Conservation (phyloP, 2,329 filamentous ascomycete species). For the Zasmidium citrigriseum region DNA sequence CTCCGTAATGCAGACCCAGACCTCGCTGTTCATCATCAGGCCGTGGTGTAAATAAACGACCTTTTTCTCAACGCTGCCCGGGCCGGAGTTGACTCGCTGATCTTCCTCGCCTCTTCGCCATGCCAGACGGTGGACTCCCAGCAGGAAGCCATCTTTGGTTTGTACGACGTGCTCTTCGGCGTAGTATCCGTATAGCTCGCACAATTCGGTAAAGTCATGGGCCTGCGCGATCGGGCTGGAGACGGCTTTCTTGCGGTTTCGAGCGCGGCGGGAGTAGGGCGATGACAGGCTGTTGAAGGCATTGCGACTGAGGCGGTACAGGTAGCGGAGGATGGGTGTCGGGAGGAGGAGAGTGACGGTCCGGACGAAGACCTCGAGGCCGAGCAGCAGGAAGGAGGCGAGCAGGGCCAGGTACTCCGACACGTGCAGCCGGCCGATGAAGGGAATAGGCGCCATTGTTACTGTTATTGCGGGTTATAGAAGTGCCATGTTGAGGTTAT, state of each 20-base stretch:
- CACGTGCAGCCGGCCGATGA: constrained; percentile 60
- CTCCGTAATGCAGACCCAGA: constrained; percentile 93
- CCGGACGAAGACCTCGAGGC: constrained; percentile 79
- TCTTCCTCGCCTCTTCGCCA: constrained; percentile 81
- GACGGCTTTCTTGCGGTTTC: constrained; percentile 62
- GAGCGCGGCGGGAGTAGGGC: constrained; percentile 66
- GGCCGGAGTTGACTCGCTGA: constrained; percentile 72
- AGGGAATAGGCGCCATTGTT: constrained; percentile 59
- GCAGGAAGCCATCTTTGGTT: constrained; percentile 88
- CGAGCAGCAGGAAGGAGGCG: constrained; percentile 78
- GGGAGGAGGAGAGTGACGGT: constrained; percentile 86
- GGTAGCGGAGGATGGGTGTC: constrained; percentile 75
- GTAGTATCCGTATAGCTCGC: constrained; percentile 84
- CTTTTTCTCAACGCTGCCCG: constrained; percentile 70
- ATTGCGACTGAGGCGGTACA: constrained; percentile 77
- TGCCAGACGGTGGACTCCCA: constrained; percentile 84
- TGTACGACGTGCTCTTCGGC: constrained; percentile 96
- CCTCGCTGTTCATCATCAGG: constrained; percentile 97
- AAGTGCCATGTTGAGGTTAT: not conserved
- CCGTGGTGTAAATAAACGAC: constrained; percentile 95
- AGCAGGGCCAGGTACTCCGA: constrained; percentile 86
- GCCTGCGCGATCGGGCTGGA: constrained; percentile 72
- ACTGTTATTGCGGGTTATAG: not conserved
- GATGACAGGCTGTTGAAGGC: constrained; percentile 79
- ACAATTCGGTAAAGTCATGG: constrained; percentile 92